phyloP scores from a whole-genome alignment of 371 early-diverging fungal genomes.

The Phascolomyces articulosus region DNA sequence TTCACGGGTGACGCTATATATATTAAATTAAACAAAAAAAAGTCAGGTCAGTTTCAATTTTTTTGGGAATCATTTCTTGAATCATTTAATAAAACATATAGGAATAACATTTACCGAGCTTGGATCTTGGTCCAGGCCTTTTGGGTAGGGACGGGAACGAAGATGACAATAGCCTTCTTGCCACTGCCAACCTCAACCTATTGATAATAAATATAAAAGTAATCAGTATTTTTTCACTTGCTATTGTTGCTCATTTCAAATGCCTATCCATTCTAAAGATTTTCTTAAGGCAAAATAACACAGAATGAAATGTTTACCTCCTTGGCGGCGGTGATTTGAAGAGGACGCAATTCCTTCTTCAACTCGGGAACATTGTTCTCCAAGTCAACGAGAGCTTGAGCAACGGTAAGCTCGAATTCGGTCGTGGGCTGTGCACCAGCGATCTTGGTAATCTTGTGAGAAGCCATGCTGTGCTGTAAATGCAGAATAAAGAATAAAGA shows the following conservation, averaged over 20 bases:
- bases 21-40: neutral
- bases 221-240: neutral
- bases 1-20: constrained; percentile 87
- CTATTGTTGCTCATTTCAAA: neutral
- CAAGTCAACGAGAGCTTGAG: constrained; percentile 94
- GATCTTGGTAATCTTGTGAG: constrained; percentile 81
- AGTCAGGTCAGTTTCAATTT: neutral
- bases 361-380: constrained; percentile 94
- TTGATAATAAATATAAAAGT: neutral
- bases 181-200: constrained; percentile 92
- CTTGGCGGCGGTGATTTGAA: constrained; percentile 94
- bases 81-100: no score
- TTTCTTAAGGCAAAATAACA: neutral
- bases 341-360: constrained; percentile 92
- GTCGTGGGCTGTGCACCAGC: constrained; percentile 75
- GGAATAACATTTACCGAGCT: constrained; percentile 56
- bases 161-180: constrained; percentile 95
- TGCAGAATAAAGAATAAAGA: no score
- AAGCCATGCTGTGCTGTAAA: constrained; percentile 44
- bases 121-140: constrained; percentile 96
- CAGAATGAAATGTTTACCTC: constrained; percentile 58
- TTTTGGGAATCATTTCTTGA: no score
- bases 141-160: constrained; percentile 93
- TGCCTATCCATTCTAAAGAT: neutral
- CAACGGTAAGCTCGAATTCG: constrained; percentile 93